Evolutionary conservation across 2,329 filamentous ascomycete species (phyloP), one percentile per base, ranked within the genome.

Genomic region (Corniculantispora saksenae): DNA sequence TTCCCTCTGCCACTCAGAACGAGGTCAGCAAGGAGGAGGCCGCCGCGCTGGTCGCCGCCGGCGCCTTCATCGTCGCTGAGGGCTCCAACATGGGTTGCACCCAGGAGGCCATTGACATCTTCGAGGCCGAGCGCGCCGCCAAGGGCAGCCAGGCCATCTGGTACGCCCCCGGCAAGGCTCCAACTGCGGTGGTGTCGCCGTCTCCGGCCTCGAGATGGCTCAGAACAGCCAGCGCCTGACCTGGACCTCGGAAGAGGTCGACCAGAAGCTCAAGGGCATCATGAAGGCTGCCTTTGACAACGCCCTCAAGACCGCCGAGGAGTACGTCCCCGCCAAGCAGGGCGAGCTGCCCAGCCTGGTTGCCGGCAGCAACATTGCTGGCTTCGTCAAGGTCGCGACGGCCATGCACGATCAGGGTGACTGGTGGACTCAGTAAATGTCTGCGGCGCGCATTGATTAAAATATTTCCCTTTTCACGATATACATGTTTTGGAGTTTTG

Each of bases 81-180:
- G 95, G 95, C 65, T 95, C 91, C 81, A 98, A 98, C 88, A 98
- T 99, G 95, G 95, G 95, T 69, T 97, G 93, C 85, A 97, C 94
- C 40, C 93, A 95, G 81, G 93, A 91, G 70, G 94, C 94, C 71
- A 97, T 99, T 74, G 91, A 97, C 74, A 83, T 93, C 70, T 98
- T 98, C 78, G 94, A 98, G 86, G 86, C 84, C 21, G 83, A 89
- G 73, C 87, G 94, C 72, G 88, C 83, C 77, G 86, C 86, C 77
- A 88, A 92, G 83, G 88, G 87, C 69, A 80, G 80, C 61, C 77
- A 81, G 8, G 88, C 92, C 67, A 89, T 97, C 79, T 99, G 95
- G 95, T 98, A 98, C 80, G 95, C 91, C 21, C 94, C 94, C 59
- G 94, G 93, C 72, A 98, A 98, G 88, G 95, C 95, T 92, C 94